Percentiles rank a stretch among this genome's conserved stretches.
These are phyloP conservation scores for Breynia disticha DNA, from an alignment of 441 rosid species.

Conservation along the genomic window DNA sequence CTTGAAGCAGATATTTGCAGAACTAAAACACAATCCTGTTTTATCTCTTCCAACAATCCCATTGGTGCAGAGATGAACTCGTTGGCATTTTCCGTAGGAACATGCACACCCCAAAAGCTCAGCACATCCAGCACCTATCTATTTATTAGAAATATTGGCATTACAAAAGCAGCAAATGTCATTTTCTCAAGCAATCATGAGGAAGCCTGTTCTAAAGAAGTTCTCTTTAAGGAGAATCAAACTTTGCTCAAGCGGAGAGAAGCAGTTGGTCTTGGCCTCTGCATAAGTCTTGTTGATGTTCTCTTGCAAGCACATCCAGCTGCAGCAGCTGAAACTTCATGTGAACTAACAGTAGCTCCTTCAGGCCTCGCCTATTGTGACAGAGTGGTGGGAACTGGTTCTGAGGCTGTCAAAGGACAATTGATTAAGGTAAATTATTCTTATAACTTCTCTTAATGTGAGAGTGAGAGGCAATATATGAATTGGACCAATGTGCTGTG, in stretches of 20 bases:
- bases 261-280: constrained; percentile 35
- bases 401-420: constrained; percentile 71
- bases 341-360: constrained; percentile 62
- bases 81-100: constrained; percentile 38
- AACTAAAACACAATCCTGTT: background rate
- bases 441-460: background rate
- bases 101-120: constrained; percentile 22
- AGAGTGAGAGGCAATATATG: background rate
- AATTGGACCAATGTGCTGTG: too few species aligned
- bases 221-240: constrained; percentile 17
- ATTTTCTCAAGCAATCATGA: constrained; percentile 17
- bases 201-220: constrained; percentile 8
- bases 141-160: constrained; percentile 7
- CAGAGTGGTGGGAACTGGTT: constrained; percentile 61
- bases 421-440: constrained; percentile 51
- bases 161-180: constrained; percentile 14
- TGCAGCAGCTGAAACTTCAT: constrained; percentile 35
- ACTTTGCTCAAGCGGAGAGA: constrained; percentile 46
- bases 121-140: constrained; percentile 13
- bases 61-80: constrained; percentile 40
- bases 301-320: constrained; percentile 17
- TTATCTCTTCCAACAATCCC: constrained; percentile 8
- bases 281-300: constrained; percentile 26
- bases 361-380: constrained; percentile 92
- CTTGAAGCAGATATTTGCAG: background rate